Evolutionary conservation across 257 asterid genomes (phyloP).

Genomic region (Plectranthus barbatus): DNA sequence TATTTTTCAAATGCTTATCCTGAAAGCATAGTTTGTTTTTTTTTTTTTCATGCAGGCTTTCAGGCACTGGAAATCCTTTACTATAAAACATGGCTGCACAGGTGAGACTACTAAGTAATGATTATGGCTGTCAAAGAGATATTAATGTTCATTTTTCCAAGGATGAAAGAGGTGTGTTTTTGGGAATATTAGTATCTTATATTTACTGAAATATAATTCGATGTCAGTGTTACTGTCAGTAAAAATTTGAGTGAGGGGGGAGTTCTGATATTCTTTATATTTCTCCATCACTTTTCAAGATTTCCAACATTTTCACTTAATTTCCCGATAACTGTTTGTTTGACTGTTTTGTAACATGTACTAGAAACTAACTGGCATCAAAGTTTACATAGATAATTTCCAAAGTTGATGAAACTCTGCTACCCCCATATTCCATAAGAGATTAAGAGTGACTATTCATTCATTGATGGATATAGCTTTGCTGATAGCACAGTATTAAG

Average conservation of each 20-base stretch:
- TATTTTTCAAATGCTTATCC: constrained; percentile 8
- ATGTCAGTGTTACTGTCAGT: neutral
- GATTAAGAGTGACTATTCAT: no score
- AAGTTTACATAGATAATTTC: no score
- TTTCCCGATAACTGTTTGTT: neutral
- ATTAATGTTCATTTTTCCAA: neutral
- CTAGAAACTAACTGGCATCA: no score
- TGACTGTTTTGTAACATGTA: neutral
- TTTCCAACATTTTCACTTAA: neutral
- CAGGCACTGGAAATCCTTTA: constrained; percentile 59
- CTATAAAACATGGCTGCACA: constrained; percentile 81
- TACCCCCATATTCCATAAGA: no score
- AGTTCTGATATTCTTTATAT: neutral
- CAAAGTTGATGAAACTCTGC: no score
- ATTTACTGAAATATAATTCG: neutral
- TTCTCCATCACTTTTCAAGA: no score
- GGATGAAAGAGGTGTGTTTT: neutral
- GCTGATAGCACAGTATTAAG: no score
- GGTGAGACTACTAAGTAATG: constrained; percentile 36
- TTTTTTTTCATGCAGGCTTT: constrained; percentile 56
- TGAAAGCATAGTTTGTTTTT: neutral
- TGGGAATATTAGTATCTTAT: neutral
- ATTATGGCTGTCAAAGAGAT: constrained; percentile 9
- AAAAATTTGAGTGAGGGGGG: neutral
- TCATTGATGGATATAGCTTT: no score